phyloP scores from a whole-genome alignment of 2,329 filamentous ascomycete genomes.

The Hymenotorrendiella dingleyae region DNA sequence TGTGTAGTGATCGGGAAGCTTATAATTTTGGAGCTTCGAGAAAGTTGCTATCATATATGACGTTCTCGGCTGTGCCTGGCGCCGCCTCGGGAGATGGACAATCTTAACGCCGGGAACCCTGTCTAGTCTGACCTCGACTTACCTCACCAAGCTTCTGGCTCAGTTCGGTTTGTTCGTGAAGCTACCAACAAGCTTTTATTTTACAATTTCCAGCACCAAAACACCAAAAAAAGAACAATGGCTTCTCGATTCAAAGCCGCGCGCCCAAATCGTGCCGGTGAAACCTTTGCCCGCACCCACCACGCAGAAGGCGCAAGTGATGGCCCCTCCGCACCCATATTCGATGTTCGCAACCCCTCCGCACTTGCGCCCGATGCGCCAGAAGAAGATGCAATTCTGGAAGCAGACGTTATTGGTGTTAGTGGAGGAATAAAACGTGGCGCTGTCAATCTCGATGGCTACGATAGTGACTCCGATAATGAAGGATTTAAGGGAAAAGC shows the following conservation, averaged over 20 bases:
- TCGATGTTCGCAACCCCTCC: conserved; percentile 92
- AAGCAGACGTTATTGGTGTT: conserved; percentile 85
- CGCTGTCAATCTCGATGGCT: conserved; percentile 93
- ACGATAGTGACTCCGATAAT: conserved; percentile 89
- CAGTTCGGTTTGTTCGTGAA: too few species aligned
- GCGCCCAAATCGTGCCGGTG: conserved; percentile 76
- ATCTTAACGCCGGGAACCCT: not conserved
- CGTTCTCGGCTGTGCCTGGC: not conserved
- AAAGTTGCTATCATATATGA: not conserved
- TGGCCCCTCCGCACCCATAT: conserved; percentile 73
- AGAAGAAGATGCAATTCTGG: conserved; percentile 71
- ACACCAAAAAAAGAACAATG: conserved; percentile 31
- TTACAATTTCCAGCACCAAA: too few species aligned
- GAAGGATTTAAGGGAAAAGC: conserved; percentile 80
- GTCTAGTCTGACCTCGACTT: too few species aligned
- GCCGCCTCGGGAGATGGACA: not conserved
- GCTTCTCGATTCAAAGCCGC: conserved; percentile 54
- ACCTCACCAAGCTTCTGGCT: too few species aligned
- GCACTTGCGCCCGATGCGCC: conserved; percentile 77
- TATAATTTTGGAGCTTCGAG: not conserved
- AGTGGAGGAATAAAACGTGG: conserved; percentile 76
- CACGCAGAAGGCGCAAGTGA: conserved; percentile 48
- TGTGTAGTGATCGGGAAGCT: too few species aligned
- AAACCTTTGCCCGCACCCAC: conserved; percentile 72
- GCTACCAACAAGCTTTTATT: too few species aligned